Evolutionary conservation across 2,329 filamentous ascomycete species (phyloP).

Genomic region (Coniella vitis): DNA sequence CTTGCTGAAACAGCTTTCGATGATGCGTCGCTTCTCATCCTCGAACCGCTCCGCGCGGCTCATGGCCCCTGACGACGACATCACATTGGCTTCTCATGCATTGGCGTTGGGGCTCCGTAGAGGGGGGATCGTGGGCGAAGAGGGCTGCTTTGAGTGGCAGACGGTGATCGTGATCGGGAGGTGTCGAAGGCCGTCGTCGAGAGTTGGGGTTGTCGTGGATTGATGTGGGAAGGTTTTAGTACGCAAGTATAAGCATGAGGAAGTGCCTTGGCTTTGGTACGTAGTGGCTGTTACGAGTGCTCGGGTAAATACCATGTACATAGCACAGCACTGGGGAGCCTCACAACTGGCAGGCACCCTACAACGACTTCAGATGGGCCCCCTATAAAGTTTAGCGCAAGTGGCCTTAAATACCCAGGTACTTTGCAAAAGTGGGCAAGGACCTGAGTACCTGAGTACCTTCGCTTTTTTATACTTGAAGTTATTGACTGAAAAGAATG

Average conservation of each 20-base stretch:
- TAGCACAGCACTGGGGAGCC: background rate
- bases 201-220: background rate
- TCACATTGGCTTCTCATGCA: conserved; percentile 6
- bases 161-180: background rate
- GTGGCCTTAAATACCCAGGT: too few species aligned
- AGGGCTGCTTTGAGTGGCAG: too few species aligned
- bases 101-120: background rate
- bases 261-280: too few species aligned
- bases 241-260: too few species aligned
- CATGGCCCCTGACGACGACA: conserved; percentile 18
- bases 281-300: too few species aligned
- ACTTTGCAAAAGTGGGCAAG: too few species aligned
- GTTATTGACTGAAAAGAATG: too few species aligned
- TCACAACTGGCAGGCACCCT: too few species aligned
- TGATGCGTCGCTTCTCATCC: conserved; percentile 91
- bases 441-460: too few species aligned
- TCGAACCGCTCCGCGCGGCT: conserved; percentile 77
- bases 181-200: background rate
- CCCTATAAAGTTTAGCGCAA: too few species aligned
- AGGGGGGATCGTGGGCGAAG: background rate
- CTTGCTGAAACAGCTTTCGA: conserved; percentile 90
- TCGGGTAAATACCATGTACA: background rate
- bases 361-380: too few species aligned
- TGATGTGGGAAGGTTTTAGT: background rate
- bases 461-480: too few species aligned